phyloP scores from a whole-genome alignment of 805 yeast species.

The Metahyphopichia silvanorum region DNA sequence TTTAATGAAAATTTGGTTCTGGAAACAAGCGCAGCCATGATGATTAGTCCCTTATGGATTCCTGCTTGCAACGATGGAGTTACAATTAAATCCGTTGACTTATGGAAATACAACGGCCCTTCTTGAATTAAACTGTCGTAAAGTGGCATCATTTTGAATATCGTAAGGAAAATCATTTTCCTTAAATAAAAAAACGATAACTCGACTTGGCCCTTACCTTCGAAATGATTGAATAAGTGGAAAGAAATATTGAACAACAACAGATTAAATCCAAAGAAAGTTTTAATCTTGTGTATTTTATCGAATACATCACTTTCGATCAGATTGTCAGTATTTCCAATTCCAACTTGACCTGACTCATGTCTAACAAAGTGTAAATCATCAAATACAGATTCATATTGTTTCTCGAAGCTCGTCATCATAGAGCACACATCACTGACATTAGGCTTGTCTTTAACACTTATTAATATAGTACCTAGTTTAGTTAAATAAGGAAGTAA shows the following conservation, averaged over 20 bases:
- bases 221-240: constrained; percentile 25
- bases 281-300: constrained; percentile 11
- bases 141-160: constrained; percentile 18
- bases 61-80: constrained; percentile 16
- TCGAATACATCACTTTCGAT: constrained; percentile 2
- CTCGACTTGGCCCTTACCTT: constrained; percentile 16
- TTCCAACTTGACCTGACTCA: no score
- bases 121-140: constrained; percentile 11
- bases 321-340: not conserved
- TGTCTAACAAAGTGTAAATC: not conserved
- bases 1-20: constrained; percentile 3
- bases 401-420: constrained; percentile 10
- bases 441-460: constrained; percentile 12
- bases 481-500: constrained; percentile 8
- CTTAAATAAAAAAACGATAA: constrained; percentile 24
- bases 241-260: constrained; percentile 5
- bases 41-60: constrained; percentile 14
- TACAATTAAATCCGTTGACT: constrained; percentile 15
- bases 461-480: constrained; percentile 11
- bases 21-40: constrained; percentile 4
- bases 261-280: constrained; percentile 18
- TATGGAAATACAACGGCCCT: constrained; percentile 6
- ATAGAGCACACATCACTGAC: constrained; percentile 12
- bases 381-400: constrained; percentile 4
- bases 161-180: constrained; percentile 17